phyloP scores from a whole-genome alignment of 2,329 filamentous ascomycete genomes.

The Akanthomyces muscarius region DNA sequence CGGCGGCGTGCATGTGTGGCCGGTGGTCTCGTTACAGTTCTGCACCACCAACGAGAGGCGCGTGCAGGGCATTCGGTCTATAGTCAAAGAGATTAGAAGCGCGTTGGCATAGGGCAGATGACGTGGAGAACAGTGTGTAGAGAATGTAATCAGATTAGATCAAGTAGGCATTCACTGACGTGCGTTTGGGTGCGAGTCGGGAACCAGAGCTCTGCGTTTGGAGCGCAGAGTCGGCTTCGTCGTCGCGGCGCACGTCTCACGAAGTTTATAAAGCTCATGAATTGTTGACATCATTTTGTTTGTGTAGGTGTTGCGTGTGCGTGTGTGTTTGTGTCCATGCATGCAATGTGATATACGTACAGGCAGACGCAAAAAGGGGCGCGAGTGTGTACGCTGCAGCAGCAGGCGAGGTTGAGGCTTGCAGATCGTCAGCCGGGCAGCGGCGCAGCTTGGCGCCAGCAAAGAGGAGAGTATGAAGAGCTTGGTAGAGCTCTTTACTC shows the following conservation, averaged over 20 bases:
- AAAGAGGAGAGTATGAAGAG: no score
- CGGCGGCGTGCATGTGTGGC: constrained; percentile 77
- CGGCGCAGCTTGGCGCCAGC: no score
- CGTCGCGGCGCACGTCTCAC: constrained; percentile 31
- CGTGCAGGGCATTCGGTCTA: constrained; percentile 46
- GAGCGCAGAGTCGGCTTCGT: constrained; percentile 46
- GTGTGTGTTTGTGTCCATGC: neutral
- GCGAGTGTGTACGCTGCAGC: neutral
- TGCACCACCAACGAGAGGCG: constrained; percentile 46
- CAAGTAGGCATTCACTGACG: constrained; percentile 49
- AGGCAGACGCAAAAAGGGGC: neutral
- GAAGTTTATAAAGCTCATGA: constrained; percentile 32
- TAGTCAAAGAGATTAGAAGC: constrained; percentile 36
- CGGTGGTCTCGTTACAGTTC: constrained; percentile 62
- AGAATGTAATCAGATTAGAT: constrained; percentile 56
- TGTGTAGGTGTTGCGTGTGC: neutral
- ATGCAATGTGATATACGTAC: constrained; percentile 17
- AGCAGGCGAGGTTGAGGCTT: neutral
- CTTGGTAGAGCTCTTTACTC: no score
- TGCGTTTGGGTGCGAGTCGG: constrained; percentile 25
- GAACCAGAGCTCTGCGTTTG: constrained; percentile 41
- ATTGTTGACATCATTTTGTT: constrained; percentile 37
- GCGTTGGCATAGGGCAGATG: constrained; percentile 20
- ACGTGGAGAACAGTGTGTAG: constrained; percentile 17
- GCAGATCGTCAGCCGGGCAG: no score